Evolutionary conservation across 2,329 filamentous ascomycete species (phyloP), one percentile per base, ranked within the genome.

Genomic region (Trichophyton equinum): DNA sequence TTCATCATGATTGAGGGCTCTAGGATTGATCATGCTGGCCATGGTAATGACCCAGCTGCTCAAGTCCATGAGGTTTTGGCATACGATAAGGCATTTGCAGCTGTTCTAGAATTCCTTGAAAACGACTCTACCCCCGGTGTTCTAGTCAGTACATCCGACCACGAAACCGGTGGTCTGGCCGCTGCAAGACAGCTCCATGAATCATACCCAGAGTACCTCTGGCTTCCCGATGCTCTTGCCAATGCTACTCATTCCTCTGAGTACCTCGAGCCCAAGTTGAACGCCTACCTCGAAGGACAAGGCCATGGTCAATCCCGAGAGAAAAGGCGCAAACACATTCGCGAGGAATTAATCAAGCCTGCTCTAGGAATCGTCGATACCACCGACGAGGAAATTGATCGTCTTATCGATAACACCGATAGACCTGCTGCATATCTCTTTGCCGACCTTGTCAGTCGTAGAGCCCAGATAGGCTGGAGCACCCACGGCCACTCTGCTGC

Each of bases 1-100:
- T 99, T 99, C 27, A 79, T 99, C 67, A 96, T 99, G 92, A 95
- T 99, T 63, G 94, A 99, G 74, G 94, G 91, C 3, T 95, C 89
- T 68, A 82, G 94, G 47, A 97, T 99, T 68, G 94, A 99, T 70
- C 94, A 99, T 71, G 92, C 94, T 3, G 94, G 91, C 4, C 89
- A 94, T 70, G 83, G 82, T 64, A 94, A 94, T 67, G 89, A 94
- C 67, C 88, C 89, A 0, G 88, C 87, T 7, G 87, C 89, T 0
- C 89, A 94, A 69, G 89, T 92, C 8, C 86, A 89, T 67, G 94
- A 99, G 74, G 92, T 99, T 0, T 79, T 96, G n/a, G 92, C 91
- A 58, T 99, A 95, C 68, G 94, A 99, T 78, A 85, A 82, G 72
- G 82, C 94, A 0, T 95, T 97, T 75, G 79, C 86, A 67, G 81